These are phyloP conservation scores for Tuctoria greenei DNA, from an alignment of 176 grass and related monocot genomes.

Conservation along the genomic window DNA sequence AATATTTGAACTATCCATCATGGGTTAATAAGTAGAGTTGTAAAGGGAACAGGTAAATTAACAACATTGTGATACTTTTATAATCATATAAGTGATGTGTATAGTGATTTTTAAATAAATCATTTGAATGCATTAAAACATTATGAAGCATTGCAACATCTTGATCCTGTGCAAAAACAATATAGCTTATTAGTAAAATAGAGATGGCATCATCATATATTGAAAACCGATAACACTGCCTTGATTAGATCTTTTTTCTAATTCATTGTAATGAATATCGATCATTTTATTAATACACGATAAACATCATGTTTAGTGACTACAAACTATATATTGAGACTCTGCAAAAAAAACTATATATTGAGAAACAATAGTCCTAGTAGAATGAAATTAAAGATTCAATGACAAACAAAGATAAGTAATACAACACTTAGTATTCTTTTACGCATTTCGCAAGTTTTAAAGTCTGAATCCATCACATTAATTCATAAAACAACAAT, in stretches of 20 bases:
- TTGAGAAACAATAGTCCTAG: not conserved
- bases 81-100: not conserved
- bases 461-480: not conserved
- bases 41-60: not conserved
- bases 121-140: not conserved
- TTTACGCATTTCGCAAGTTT: not conserved
- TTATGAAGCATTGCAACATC: not conserved
- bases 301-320: not conserved
- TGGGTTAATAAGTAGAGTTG: not conserved
- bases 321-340: too few species aligned
- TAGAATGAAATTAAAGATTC: not conserved
- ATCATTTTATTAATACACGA: not conserved
- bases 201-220: too few species aligned
- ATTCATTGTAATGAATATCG: too few species aligned
- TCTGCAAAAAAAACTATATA: too few species aligned
- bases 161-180: too few species aligned
- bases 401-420: not conserved
- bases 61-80: not conserved
- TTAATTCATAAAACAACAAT: not conserved
- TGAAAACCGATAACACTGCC: too few species aligned
- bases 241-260: too few species aligned
- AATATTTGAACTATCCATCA: not conserved
- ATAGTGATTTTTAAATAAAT: not conserved
- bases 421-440: not conserved
- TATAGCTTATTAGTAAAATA: too few species aligned